Percentiles rank a stretch among this genome's conserved stretches.
Evolutionary conservation across 2,329 filamentous ascomycete species (phyloP).

Genomic region (Nectriaceae sp.): DNA sequence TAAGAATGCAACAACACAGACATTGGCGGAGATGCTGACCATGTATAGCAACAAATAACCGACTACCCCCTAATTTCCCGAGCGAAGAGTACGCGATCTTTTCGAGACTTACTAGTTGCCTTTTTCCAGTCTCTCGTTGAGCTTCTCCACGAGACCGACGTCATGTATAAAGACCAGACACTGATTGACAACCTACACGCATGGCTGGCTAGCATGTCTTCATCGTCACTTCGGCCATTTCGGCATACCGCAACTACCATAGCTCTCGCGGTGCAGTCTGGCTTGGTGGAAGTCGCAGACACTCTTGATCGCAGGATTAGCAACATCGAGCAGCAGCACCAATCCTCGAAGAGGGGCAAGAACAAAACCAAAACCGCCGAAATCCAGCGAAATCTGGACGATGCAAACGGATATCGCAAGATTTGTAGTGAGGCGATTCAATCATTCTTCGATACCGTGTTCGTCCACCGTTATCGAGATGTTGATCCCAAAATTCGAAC

Average conservation of each 20-base stretch:
- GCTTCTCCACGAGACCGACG: conserved; percentile 77
- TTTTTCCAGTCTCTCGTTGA: conserved; percentile 80
- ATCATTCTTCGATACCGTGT: conserved; percentile 89
- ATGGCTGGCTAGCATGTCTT: conserved; percentile 91
- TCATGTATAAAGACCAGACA: conserved; percentile 74
- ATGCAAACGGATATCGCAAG: conserved; percentile 70
- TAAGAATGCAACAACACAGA: conserved; percentile 4
- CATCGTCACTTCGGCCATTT: conserved; percentile 83
- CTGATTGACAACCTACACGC: conserved; percentile 86
- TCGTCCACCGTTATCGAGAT: conserved; percentile 94
- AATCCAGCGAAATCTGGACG: conserved; percentile 70
- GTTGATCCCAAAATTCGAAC: conserved; percentile 86
- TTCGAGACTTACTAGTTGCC: conserved; percentile 73
- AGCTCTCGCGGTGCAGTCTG: conserved; percentile 75
- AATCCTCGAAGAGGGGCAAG: conserved; percentile 70
- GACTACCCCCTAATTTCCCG: conserved; percentile 92
- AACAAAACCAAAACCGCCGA: conserved; percentile 79
- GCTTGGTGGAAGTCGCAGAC: conserved; percentile 73
- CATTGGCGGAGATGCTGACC: conserved; percentile 28
- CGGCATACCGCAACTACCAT: conserved; percentile 91
- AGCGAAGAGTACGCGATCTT: conserved; percentile 73
- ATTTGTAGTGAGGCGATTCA: conserved; percentile 71
- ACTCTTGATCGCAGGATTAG: conserved; percentile 72
- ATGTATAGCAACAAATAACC: conserved; percentile 66
- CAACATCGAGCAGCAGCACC: conserved; percentile 75